Conservation (phyloP, 495 filamentous ascomycete species). For the Penicillium waksmanii region DNA sequence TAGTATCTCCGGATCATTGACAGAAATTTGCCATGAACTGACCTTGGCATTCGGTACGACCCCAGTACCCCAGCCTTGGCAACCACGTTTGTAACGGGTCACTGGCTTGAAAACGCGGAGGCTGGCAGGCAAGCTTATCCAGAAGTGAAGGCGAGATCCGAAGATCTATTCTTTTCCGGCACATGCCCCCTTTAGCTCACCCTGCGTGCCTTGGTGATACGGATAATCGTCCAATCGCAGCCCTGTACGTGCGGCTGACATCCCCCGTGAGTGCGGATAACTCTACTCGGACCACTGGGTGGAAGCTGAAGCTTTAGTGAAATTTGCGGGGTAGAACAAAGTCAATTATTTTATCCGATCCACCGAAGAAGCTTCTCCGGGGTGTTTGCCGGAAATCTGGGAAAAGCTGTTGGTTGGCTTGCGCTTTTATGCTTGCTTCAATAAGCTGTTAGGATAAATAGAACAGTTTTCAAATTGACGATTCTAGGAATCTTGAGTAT, state of each 20-base stretch:
- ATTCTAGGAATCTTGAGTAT: too few species aligned
- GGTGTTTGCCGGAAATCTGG: neutral
- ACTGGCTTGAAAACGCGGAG: conserved; percentile 9
- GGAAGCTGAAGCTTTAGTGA: neutral
- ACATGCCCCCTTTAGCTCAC: neutral
- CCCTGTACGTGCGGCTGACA: neutral
- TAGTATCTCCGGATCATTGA: neutral
- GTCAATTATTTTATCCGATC: neutral
- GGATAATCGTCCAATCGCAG: neutral
- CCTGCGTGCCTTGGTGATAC: neutral
- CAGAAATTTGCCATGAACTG: neutral
- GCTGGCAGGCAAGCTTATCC: conserved; percentile 5
- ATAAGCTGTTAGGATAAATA: too few species aligned
- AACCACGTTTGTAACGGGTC: conserved; percentile 3
- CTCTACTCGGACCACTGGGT: neutral
- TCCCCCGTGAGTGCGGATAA: neutral
- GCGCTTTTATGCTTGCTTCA: neutral
- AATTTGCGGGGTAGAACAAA: neutral
- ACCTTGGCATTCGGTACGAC: neutral
- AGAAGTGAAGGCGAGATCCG: neutral
- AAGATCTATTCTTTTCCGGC: neutral
- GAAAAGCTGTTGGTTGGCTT: neutral
- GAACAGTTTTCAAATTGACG: too few species aligned
- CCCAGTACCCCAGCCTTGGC: conserved; percentile 18
- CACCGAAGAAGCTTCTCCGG: neutral